A percentile compares a stretch with the other conserved stretches of the same genome.
Conservation (phyloP, 2,329 filamentous ascomycete genomes). For the Bertia moriformis region DNA sequence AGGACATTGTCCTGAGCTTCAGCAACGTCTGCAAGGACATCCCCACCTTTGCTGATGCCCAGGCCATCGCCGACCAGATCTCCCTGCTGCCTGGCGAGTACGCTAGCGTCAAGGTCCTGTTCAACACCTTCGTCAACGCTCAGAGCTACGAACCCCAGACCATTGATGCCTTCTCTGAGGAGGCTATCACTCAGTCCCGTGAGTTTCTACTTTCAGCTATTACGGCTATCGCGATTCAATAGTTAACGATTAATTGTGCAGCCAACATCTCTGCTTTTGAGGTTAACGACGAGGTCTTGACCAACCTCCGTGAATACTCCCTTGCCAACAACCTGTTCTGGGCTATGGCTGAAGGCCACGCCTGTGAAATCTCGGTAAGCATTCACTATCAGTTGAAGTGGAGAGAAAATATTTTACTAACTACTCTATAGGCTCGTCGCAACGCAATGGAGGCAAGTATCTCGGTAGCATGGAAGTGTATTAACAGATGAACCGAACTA, state of each 20-base stretch:
- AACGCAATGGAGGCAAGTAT: conserved; percentile 95
- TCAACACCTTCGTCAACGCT: conserved; percentile 98
- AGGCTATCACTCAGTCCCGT: conserved; percentile 85
- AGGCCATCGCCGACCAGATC: conserved; percentile 92
- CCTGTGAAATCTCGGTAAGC: conserved; percentile 79
- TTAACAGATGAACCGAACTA: background rate
- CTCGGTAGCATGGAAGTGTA: conserved; percentile 3
- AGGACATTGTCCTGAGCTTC: conserved; percentile 76
- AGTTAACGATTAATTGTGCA: conserved; percentile 17
- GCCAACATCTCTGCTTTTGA: conserved; percentile 96
- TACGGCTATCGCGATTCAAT: background rate
- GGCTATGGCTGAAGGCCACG: conserved; percentile 95
- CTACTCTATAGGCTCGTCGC: conserved; percentile 47
- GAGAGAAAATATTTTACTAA: background rate
- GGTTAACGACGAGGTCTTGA: conserved; percentile 76
- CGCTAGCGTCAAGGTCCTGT: conserved; percentile 78
- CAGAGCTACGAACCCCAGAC: conserved; percentile 72
- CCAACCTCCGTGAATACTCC: conserved; percentile 86
- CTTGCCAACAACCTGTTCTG: conserved; percentile 96
- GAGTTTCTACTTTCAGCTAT: conserved; percentile 22
- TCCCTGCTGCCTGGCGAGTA: conserved; percentile 73
- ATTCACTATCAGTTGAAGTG: background rate
- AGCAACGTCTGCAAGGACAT: conserved; percentile 86
- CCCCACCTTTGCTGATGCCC: conserved; percentile 87
- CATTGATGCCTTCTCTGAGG: conserved; percentile 88